phyloP scores from a whole-genome alignment of 1,284 basidiomycete genomes.

The Puccinia hordei region DNA sequence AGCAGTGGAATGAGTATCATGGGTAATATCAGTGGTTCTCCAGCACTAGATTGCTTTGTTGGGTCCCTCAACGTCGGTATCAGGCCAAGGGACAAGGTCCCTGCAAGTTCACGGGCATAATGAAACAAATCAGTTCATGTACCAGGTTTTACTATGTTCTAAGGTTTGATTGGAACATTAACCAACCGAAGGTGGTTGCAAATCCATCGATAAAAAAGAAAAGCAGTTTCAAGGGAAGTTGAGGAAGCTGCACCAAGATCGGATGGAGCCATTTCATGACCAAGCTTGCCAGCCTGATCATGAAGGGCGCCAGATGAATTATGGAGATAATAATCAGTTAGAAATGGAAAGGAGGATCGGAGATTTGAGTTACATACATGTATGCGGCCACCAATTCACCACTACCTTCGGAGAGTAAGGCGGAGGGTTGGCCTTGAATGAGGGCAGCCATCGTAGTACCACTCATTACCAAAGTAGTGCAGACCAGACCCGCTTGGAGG shows the following conservation, averaged over 20 bases:
- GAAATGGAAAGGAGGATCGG: neutral
- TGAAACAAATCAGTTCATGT: neutral
- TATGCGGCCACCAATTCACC: conserved; percentile 39
- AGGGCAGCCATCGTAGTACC: conserved; percentile 48
- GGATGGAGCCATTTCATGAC: conserved; percentile 49
- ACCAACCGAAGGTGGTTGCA: conserved; percentile 43
- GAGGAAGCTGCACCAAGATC: conserved; percentile 15
- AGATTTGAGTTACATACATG: conserved; percentile 8
- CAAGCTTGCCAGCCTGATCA: conserved; percentile 18
- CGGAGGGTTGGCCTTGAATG: conserved; percentile 34
- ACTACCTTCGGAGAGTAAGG: conserved; percentile 8
- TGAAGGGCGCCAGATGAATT: neutral
- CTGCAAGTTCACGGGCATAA: neutral
- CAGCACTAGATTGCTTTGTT: neutral
- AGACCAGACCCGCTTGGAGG: conserved; percentile 40
- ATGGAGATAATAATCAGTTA: neutral
- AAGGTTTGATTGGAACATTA: neutral
- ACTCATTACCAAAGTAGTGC: conserved; percentile 38
- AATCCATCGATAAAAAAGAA: conserved; percentile 45
- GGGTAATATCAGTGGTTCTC: conserved; percentile 36
- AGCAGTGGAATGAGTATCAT: conserved; percentile 45
- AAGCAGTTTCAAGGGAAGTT: conserved; percentile 29
- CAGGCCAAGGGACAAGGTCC: conserved; percentile 39
- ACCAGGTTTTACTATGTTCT: neutral
- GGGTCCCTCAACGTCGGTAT: conserved; percentile 31